Conservation (phyloP, 495 filamentous ascomycete species). For the Aspergillus mulundensis region DNA sequence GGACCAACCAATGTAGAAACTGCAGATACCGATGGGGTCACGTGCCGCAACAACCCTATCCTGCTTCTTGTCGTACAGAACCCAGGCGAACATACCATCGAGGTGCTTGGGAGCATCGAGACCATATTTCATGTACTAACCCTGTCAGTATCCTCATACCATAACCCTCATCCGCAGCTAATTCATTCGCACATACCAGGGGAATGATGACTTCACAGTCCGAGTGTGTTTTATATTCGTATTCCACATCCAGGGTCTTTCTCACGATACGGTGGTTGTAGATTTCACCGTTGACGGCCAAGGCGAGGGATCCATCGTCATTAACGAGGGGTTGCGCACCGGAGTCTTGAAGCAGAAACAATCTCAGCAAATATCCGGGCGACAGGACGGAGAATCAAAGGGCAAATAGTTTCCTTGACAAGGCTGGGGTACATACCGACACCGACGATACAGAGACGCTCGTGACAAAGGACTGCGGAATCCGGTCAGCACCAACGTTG, state of each 20-base stretch:
- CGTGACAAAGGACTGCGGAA: constrained; percentile 82
- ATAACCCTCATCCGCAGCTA: neutral
- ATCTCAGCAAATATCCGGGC: constrained; percentile 2
- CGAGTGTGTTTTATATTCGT: constrained; percentile 95
- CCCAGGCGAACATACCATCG: constrained; percentile 99
- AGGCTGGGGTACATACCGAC: constrained; percentile 62
- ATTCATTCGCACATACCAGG: constrained; percentile 57
- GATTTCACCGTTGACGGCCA: constrained; percentile 99
- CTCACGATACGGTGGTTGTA: constrained; percentile 96
- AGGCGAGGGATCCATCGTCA: constrained; percentile 77
- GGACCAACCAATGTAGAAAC: constrained; percentile 91
- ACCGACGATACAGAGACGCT: constrained; percentile 95
- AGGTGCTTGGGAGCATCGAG: constrained; percentile 90
- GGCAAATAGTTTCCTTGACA: neutral
- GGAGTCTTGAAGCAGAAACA: constrained; percentile 56
- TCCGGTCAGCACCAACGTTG: constrained; percentile 27
- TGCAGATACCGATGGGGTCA: constrained; percentile 96
- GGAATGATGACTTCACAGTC: constrained; percentile 99
- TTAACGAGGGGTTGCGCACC: constrained; percentile 94
- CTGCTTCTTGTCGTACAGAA: constrained; percentile 88
- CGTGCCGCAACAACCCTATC: constrained; percentile 90
- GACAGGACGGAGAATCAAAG: neutral
- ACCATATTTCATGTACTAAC: constrained; percentile 85
- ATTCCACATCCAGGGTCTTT: constrained; percentile 72
- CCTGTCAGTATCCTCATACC: constrained; percentile 18